Base-by-base conservation (phyloP, 768 basidiomycete genomes). In the Suillus occidentalis region DNA sequence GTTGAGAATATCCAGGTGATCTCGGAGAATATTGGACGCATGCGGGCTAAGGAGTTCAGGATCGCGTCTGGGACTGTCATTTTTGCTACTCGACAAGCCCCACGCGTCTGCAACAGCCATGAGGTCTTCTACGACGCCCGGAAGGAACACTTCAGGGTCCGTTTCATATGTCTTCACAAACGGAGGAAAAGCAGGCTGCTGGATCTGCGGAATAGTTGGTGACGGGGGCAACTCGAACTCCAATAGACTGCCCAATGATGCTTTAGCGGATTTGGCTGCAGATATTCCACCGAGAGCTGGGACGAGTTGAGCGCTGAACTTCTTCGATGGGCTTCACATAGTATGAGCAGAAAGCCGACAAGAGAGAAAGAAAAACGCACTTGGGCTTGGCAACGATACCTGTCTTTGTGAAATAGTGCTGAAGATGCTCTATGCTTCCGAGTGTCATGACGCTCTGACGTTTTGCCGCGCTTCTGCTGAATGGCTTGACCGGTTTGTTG, bases 351-450 rank as follows among this genome's bases (percentile, higher is more conserved):
- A 28, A 62, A 65, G 49, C 52, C 50, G 58, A 43, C 45, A 18
- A 39, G 62, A 28, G 50, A 65, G 66, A n/a, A 55, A 42, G 16
- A 37, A 56, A 61, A n/a, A 70, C 89, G 79, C 78, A 90, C 94
- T 86, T 85, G 77, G 83, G 84, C 80, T 89, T 87, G 40, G 89
- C 82, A 31, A 83, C 84, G 62, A 95, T 84, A 2, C 93, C 93
- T 0, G 91, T 87, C 83, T 95, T 95, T 9, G 92, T 93, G 72
- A 96, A 98, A 74, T 95, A 96, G 72, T 95, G 90, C 77, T 98
- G 96, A 49, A 98, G 84, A 74, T 97, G 93, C 73, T 97, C 92
- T 69, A 98, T 98, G 73, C 93, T 95, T n/a, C 95, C 95, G 20
- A 98, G 79, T 0, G 94, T 88, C 88, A 96, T 91, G 22, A 98